Percentiles rank a stretch among this genome's conserved stretches.
These are phyloP conservation scores for Mimosa pudica DNA, from an alignment of 306 rosid species.

Conservation along the genomic window DNA sequence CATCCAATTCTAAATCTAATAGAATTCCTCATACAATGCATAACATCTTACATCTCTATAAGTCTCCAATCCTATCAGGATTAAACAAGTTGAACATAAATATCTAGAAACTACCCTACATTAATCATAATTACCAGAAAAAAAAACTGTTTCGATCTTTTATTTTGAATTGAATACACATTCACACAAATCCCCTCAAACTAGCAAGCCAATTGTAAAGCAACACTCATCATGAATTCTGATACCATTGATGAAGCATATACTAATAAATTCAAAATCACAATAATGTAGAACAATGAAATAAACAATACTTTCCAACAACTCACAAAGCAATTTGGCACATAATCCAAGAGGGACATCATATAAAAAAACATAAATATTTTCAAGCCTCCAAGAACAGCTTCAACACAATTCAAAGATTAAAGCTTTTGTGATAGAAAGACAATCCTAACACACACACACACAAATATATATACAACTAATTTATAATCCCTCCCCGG, in stretches of 20 bases:
- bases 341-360: neutral
- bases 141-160: neutral
- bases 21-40: neutral
- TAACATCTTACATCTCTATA: neutral
- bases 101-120: constrained; percentile 2
- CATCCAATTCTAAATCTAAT: neutral
- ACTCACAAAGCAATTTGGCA: neutral
- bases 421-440: neutral
- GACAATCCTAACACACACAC: too few species aligned
- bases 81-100: constrained; percentile 13
- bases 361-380: neutral
- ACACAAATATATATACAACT: too few species aligned
- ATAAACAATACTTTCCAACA: neutral
- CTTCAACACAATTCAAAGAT: neutral
- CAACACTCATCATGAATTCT: too few species aligned
- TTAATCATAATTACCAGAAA: neutral
- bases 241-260: constrained; percentile 1
- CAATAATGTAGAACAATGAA: neutral
- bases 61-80: neutral
- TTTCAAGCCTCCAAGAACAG: neutral
- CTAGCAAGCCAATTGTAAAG: neutral
- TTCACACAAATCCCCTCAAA: neutral
- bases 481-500: too few species aligned
- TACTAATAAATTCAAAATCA: neutral
- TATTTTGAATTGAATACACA: neutral